Evolutionary conservation across 1,284 basidiomycete genomes (phyloP), one percentile per base, ranked within the genome.

Genomic region (Heterobasidion occidentale): DNA sequence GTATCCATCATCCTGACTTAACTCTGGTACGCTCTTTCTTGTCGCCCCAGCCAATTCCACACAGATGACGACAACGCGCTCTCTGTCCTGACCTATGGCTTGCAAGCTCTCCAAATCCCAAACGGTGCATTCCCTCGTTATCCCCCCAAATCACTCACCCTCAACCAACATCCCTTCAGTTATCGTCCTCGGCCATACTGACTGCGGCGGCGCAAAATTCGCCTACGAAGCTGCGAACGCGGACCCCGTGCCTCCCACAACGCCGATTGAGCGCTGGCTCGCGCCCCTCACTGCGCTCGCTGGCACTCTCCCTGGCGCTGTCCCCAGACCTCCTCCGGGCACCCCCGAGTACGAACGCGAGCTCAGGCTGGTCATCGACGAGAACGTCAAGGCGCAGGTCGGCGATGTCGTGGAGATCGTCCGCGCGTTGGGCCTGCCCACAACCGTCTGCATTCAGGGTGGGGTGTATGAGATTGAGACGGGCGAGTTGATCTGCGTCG

Each of bases 81-180:
- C 52, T 81, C 92, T 1, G 90, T 93, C 1, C 78, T 98, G 59
- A 77, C 84, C 8, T 98, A 90, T 70, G 94, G 91, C 8, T 77
- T 98, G 45, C 79, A 82, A 61, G 75, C 80, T 62, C 76, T 97
- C 57, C 87, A 89, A 56, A 88, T 95, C 46, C 79, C 90, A 70
- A 89, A 98, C 73, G 81, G 90, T 92, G 66, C 66, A 78, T 78
- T 63, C 58, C 65, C 61, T 69, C 67, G 67, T 64, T 46, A 53
- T 63, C 55, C 48, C 56, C 46, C 58, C 51, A 52, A 15, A 53
- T 4, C 61, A 62, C 66, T 70, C 64, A 69, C 67, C 72, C 53
- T 27, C 51, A 55, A 55, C 52, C 45, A 44, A 60, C 47, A 54
- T 59, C 55, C 46, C 56, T 27, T 54, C 67, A 90, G 88, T 94